Evolutionary conservation across 2,329 filamentous ascomycete species (phyloP).

Genomic region (Paecilomyces variotii): DNA sequence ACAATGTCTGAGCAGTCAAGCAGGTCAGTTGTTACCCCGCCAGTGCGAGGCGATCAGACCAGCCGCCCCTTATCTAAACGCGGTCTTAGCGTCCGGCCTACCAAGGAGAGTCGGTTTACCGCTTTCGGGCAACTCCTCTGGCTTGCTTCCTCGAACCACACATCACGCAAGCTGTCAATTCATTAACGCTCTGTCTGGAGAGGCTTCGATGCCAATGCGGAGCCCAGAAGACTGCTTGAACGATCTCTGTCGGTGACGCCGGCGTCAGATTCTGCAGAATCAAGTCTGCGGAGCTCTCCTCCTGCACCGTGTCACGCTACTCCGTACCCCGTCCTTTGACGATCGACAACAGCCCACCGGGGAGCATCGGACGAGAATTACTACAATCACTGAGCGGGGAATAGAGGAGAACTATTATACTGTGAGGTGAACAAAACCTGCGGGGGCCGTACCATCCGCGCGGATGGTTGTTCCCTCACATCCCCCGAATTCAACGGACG

Average conservation of each 20-base stretch:
- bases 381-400: background rate
- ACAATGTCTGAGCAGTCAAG: background rate
- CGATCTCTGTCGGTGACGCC: background rate
- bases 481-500: background rate
- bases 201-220: background rate
- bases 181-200: background rate
- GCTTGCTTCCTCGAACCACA: background rate
- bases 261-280: background rate
- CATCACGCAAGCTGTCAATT: background rate
- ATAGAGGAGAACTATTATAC: background rate
- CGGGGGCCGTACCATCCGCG: background rate
- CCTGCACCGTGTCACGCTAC: background rate
- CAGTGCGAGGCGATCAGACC: background rate
- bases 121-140: slow-evolving; percentile 5
- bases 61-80: background rate
- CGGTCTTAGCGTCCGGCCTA: background rate
- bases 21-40: background rate
- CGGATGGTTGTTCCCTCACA: background rate
- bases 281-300: background rate
- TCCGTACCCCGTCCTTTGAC: background rate
- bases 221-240: background rate
- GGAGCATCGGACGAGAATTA: background rate
- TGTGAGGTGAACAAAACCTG: background rate
- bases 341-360: background rate
- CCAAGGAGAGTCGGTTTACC: slow-evolving; percentile 1